Conservation (phyloP, 2,329 filamentous ascomycete species). For the Myriosclerotinia duriaeana region DNA sequence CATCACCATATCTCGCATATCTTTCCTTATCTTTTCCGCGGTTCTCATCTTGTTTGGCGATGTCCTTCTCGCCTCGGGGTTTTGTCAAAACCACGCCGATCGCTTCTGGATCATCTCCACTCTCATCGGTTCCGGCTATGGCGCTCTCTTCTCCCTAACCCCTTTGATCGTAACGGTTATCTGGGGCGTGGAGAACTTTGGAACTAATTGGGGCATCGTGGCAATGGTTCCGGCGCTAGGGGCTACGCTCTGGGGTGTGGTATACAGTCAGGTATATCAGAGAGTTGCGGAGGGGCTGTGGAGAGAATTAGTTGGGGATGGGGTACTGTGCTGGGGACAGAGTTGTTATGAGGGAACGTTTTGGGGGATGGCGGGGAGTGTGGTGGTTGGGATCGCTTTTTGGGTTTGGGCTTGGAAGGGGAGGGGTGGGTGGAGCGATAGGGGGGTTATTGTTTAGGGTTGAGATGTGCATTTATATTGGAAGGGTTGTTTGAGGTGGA, state of each 20-base stretch:
- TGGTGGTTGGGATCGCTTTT: slow-evolving; percentile 72
- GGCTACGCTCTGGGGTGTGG: slow-evolving; percentile 82
- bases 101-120: slow-evolving; percentile 85
- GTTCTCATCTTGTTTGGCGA: slow-evolving; percentile 74
- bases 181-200: slow-evolving; percentile 98
- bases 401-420: slow-evolving; percentile 80
- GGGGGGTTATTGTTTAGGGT: slow-evolving; percentile 66
- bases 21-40: slow-evolving; percentile 75
- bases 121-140: slow-evolving; percentile 86
- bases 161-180: slow-evolving; percentile 95
- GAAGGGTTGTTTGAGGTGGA: neutral
- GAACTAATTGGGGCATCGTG: slow-evolving; percentile 95
- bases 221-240: slow-evolving; percentile 87
- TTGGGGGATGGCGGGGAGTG: slow-evolving; percentile 80
- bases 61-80: slow-evolving; percentile 72
- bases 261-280: slow-evolving; percentile 85
- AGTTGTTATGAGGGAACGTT: slow-evolving; percentile 79
- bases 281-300: slow-evolving; percentile 53
- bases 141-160: slow-evolving; percentile 82
- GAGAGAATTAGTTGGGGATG: slow-evolving; percentile 43
- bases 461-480: neutral
- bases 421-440: slow-evolving; percentile 68
- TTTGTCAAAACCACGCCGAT: slow-evolving; percentile 69
- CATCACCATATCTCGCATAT: slow-evolving; percentile 71
- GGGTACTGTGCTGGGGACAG: slow-evolving; percentile 74